Conservation (phyloP, 495 filamentous ascomycete genomes). For the Cercophora sp. region DNA sequence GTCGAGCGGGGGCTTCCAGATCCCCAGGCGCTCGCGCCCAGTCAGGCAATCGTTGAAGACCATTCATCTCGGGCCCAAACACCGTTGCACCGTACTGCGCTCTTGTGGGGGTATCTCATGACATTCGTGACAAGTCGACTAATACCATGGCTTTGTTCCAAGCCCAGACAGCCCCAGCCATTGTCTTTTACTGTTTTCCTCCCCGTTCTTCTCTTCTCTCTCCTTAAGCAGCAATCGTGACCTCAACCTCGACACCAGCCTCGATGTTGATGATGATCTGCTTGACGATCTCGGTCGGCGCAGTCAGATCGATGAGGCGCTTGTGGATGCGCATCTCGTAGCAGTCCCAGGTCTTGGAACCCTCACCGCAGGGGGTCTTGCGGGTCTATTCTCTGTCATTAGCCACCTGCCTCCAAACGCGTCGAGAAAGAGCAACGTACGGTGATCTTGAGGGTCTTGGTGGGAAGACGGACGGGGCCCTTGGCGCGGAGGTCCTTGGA, state of each 20-base stretch:
- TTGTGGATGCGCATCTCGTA: constrained; percentile 99
- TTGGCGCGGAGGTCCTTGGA: constrained; percentile 97
- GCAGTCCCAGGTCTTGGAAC: constrained; percentile 99
- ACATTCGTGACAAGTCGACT: too few species aligned
- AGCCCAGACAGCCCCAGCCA: neutral
- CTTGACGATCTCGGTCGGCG: constrained; percentile 98
- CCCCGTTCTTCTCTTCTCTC: constrained; percentile 5
- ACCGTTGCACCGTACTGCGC: too few species aligned
- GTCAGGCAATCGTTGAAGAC: too few species aligned
- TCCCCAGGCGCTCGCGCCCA: too few species aligned
- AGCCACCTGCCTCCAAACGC: neutral
- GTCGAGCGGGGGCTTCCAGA: too few species aligned
- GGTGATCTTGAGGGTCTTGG: constrained; percentile 94
- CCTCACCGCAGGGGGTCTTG: constrained; percentile 95
- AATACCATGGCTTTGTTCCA: too few species aligned
- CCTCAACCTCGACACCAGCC: constrained; percentile 99
- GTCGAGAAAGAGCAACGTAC: constrained; percentile 22
- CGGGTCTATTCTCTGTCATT: constrained; percentile 24
- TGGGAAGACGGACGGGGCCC: constrained; percentile 97
- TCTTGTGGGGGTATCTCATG: too few species aligned
- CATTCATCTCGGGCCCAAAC: too few species aligned
- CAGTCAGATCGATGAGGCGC: constrained; percentile 79
- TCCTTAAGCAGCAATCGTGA: constrained; percentile 95
- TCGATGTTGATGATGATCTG: constrained; percentile 99
- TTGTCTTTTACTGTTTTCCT: neutral